These are phyloP conservation scores for Gymnopilus junonius DNA, from an alignment of 768 basidiomycete genomes.

Conservation along the genomic window DNA sequence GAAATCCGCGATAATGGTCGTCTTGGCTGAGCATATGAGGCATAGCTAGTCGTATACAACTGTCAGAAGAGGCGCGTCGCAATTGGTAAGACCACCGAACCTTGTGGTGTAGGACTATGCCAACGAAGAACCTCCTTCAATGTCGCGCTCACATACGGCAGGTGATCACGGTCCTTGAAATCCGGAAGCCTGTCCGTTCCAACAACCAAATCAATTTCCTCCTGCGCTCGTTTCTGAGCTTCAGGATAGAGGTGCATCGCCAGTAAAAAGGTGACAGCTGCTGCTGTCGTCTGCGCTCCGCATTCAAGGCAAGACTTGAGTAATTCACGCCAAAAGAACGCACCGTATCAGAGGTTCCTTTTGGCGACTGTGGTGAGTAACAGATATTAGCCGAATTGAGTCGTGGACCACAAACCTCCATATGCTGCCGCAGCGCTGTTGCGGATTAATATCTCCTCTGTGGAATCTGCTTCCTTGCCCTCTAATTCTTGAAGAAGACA, in stretches of 20 bases:
- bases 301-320: neutral
- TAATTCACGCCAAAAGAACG: neutral
- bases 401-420: neutral
- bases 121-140: conserved; percentile 1
- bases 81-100: neutral
- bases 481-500: conserved; percentile 1
- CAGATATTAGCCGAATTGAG: neutral
- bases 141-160: neutral
- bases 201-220: neutral
- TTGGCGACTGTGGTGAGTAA: too few relatives aligned
- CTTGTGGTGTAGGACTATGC: conserved; percentile 5
- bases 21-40: conserved; percentile 2
- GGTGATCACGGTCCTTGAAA: neutral
- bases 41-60: neutral
- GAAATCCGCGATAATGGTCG: conserved; percentile 1
- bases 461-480: neutral
- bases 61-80: too few relatives aligned
- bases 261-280: neutral
- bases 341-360: conserved; percentile 1
- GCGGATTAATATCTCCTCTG: neutral
- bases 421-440: conserved; percentile 3
- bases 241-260: conserved; percentile 3
- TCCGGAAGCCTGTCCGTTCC: neutral
- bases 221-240: neutral
- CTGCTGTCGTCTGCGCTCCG: neutral